Base-by-base conservation (phyloP, 2,329 filamentous ascomycete genomes). In the Penicillium fuscoglaucum region DNA sequence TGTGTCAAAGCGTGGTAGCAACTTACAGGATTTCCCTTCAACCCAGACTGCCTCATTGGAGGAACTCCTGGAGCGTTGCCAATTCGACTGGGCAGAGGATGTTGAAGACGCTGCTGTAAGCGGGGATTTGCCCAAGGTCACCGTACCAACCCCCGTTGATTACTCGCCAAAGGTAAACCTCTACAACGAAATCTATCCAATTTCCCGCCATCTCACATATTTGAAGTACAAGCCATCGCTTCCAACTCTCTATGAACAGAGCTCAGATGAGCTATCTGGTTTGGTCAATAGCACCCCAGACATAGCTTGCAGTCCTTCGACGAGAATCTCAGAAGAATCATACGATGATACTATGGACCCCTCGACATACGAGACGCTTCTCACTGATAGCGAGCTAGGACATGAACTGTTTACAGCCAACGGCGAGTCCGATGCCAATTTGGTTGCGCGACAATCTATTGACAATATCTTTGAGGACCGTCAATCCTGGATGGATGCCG, bases 71-170 rank as follows among this genome's bases (percentile, higher is more conserved):
- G 19, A 21, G 19, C 19, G 19, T 21, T 21, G 19, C 19, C 19
- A 21, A 21, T 21, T 63, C 19, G 46, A 61, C 13, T 60, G 61
- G 59, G 57, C 56, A 0, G 58, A 62, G 2, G 60, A 62, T 21
- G 51, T 55, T 2, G 53, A 57, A 19, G 53, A 44, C 26, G 26
- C 26, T 7, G 26, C 19, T 21, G 19, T 26, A 26, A 26, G 5
- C 33, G 13, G 29, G 7, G 29, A 29, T 29, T 10, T 29, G 9
- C 29, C 29, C 9, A 10, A 9, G 1, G 29, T 29, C 29, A 10
- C 29, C 9, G 9, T 10, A 10, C 29, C 7, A 9, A 29, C 29
- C n/a, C n/a, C 9, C 19, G 8, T 40, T 40, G 37, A 19, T 19
- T 19, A 40, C n/a, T 19, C 19, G 37, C 8, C 37, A 19, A 19